Base-by-base conservation (phyloP, 495 filamentous ascomycete species). In the Trichodelitschia bisporula region DNA sequence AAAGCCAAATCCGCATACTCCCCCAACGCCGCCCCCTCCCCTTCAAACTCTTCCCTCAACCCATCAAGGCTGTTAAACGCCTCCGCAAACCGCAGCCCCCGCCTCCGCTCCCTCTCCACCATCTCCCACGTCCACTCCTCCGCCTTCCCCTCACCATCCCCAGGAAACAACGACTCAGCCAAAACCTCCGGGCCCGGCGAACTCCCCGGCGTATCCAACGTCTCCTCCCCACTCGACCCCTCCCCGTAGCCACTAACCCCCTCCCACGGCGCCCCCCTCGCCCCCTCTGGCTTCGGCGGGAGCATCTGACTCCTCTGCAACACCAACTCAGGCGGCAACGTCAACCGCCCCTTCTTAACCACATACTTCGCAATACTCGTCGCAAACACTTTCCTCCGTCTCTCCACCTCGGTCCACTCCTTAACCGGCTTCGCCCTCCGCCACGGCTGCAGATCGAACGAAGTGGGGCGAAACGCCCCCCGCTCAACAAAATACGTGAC, bases 361-460 rank as follows among this genome's bases (percentile, higher is more conserved):
- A 90, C 82, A 44, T 89, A 93, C 55, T 89, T 84, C 40, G 67
- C 72, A 10, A 93, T 40, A 3, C 66, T 72, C 2, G 68, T 72
- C 1, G 83, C 83, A 37, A 73, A 66, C 19, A 93, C 40, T 4
- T 40, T 42, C 16, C 33, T 36, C 35, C 44, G 49, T 41, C 41
- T 57, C 33, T 55, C 54, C 36, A 54, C 51, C 18, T 47, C 41
- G 15, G 54, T 54, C 37, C 66, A 60, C 38, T 55, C 53, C 31
- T 42, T 34, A 13, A 40, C 52, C n/a, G 50, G 55, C 19, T 45
- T 46, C 10, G 26, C 19, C 14, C 24, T 25, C 30, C 34, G 45
- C 45, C 50, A 48, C 11, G 60, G 59, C 37, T 64, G 56, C 9
- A 64, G 30, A 18, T 48, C 47, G 43, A 57, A 60, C 19, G 36